Percentiles rank a stretch among this genome's conserved stretches.
These are phyloP conservation scores for Diaporthe helianthi DNA, from an alignment of 2,329 filamentous ascomycete species.

Conservation along the genomic window DNA sequence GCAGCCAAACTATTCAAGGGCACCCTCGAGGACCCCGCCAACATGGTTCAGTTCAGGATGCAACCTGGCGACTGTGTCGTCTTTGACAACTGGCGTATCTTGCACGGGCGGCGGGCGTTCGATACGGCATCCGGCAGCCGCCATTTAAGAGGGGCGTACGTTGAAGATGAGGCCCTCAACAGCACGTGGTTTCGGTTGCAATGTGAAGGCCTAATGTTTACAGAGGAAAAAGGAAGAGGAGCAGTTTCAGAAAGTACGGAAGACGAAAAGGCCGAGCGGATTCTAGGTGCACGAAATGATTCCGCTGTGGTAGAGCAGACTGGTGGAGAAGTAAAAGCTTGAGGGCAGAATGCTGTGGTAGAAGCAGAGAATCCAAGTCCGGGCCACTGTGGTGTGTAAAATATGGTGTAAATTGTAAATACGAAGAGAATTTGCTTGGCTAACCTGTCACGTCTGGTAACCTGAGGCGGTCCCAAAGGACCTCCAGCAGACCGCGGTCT, in stretches of 20 bases:
- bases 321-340: neutral
- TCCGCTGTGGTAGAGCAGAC: neutral
- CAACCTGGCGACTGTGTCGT: slow-evolving; percentile 85
- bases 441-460: neutral
- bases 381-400: neutral
- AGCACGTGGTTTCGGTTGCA: slow-evolving; percentile 39
- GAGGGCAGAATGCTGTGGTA: neutral
- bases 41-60: slow-evolving; percentile 75
- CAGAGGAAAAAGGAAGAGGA: neutral
- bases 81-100: slow-evolving; percentile 83
- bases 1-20: slow-evolving; percentile 63
- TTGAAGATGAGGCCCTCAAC: slow-evolving; percentile 56
- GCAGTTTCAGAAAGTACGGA: neutral
- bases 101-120: slow-evolving; percentile 84
- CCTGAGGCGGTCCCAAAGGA: neutral
- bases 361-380: neutral
- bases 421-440: neutral
- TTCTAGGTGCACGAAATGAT: neutral
- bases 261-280: neutral
- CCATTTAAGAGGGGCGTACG: slow-evolving; percentile 87
- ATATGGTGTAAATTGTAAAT: neutral
- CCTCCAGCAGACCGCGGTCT: neutral
- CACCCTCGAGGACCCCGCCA: slow-evolving; percentile 62
- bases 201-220: neutral
- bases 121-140: slow-evolving; percentile 71